Percentiles rank a stretch among this genome's conserved stretches.
Evolutionary conservation across 495 filamentous ascomycete species (phyloP).

Genomic region (Bathelium albidoporum): DNA sequence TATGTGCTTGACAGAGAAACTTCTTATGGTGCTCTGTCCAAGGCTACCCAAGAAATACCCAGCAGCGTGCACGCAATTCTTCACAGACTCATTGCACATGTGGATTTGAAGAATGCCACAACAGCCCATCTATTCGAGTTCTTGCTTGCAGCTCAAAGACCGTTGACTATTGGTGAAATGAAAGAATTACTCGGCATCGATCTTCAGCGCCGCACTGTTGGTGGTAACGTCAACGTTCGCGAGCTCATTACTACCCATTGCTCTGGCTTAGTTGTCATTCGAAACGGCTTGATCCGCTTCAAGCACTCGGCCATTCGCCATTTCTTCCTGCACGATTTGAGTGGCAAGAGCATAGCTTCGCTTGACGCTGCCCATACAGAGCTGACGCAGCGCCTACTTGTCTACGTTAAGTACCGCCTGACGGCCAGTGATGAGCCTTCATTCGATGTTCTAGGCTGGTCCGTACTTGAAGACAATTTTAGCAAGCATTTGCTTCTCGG

Average conservation of each 20-base stretch:
- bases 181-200: background rate
- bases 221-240: background rate
- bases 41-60: background rate
- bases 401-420: background rate
- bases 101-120: background rate
- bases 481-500: background rate
- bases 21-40: background rate
- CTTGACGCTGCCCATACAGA: background rate
- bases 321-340: background rate
- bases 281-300: background rate
- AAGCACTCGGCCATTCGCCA: background rate
- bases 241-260: background rate
- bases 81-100: background rate
- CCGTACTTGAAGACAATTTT: background rate
- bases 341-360: background rate
- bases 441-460: background rate
- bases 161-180: background rate
- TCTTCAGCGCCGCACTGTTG: background rate
- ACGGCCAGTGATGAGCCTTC: background rate
- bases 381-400: background rate
- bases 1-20: background rate
- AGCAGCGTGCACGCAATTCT: background rate
- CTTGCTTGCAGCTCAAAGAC: background rate
- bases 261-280: background rate
- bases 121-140: background rate